Evolutionary conservation across 1,139 yeast genomes (phyloP).

Genomic region (Pichia sp.): DNA sequence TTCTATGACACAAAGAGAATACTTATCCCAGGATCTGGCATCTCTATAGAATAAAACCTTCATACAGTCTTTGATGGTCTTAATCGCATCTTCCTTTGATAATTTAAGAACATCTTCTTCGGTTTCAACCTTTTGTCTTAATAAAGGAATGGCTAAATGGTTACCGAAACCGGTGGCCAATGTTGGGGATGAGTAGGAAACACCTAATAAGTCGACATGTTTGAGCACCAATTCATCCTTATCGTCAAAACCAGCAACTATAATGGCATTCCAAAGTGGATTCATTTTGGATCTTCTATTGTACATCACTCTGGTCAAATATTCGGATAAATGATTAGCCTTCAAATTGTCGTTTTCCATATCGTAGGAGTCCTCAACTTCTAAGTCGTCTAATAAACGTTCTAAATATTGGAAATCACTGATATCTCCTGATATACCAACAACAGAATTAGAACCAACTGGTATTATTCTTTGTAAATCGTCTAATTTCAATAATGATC

Average conservation of each 20-base stretch:
- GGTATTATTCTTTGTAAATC: conserved; percentile 80
- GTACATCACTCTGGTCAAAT: conserved; percentile 81
- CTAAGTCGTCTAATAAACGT: conserved; percentile 74
- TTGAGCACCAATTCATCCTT: conserved; percentile 69
- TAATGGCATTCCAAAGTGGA: conserved; percentile 93
- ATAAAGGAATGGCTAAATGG: conserved; percentile 87
- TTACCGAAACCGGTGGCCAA: conserved; percentile 98
- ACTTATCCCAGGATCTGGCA: conserved; percentile 89
- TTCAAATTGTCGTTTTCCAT: conserved; percentile 67
- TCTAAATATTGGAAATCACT: conserved; percentile 89
- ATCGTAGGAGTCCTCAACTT: conserved; percentile 76
- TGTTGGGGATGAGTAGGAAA: conserved; percentile 83
- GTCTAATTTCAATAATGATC: conserved; percentile 85
- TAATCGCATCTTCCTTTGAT: conserved; percentile 71
- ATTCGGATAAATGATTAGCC: conserved; percentile 88
- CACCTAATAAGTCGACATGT: conserved; percentile 91
- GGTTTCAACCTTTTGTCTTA: conserved; percentile 78
- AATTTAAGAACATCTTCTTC: conserved; percentile 72
- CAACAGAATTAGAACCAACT: conserved; percentile 84
- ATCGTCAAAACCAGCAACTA: conserved; percentile 87
- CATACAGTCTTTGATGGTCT: conserved; percentile 81
- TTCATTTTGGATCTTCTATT: conserved; percentile 88
- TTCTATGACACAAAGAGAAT: conserved; percentile 72
- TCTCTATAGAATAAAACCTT: conserved; percentile 94
- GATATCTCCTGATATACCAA: conserved; percentile 94